Conservation (phyloP, 2,329 filamentous ascomycete species). For the Hymenoscyphus albidus region DNA sequence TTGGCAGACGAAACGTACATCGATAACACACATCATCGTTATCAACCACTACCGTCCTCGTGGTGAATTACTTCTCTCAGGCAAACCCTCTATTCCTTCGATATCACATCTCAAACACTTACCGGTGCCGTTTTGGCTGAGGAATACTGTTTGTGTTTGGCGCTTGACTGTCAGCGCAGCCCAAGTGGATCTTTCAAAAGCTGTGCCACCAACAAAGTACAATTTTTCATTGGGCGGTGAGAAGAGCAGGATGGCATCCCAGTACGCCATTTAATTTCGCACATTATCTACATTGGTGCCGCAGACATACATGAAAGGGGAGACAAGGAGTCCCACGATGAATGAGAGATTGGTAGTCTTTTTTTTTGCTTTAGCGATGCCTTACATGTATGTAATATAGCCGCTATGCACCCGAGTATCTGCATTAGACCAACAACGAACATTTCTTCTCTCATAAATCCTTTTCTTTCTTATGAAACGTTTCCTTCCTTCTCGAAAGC, state of each 20-base stretch:
- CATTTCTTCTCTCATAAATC: background rate
- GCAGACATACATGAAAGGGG: constrained; percentile 13
- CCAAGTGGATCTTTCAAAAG: constrained; percentile 5
- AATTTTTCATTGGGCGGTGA: constrained; percentile 6
- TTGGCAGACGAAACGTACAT: background rate
- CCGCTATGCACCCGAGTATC: background rate
- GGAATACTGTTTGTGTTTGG: background rate
- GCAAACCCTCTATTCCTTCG: background rate
- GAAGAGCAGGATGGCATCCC: constrained; percentile 9
- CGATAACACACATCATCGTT: background rate
- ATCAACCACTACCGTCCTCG: background rate
- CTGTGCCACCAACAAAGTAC: background rate
- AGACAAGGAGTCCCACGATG: background rate
- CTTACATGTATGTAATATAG: background rate
- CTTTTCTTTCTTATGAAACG: background rate
- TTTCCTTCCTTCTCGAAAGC: background rate
- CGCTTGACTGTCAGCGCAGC: constrained; percentile 1
- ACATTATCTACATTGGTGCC: constrained; percentile 1
- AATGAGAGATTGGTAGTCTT: background rate
- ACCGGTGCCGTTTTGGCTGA: background rate
- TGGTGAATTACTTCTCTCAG: background rate
- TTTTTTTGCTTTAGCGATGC: background rate
- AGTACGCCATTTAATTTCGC: constrained; percentile 1
- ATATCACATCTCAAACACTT: background rate
- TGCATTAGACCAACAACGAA: background rate